Evolutionary conservation across 208 protist species (phyloP).

Genomic region (Trypanosoma cruzi): DNA sequence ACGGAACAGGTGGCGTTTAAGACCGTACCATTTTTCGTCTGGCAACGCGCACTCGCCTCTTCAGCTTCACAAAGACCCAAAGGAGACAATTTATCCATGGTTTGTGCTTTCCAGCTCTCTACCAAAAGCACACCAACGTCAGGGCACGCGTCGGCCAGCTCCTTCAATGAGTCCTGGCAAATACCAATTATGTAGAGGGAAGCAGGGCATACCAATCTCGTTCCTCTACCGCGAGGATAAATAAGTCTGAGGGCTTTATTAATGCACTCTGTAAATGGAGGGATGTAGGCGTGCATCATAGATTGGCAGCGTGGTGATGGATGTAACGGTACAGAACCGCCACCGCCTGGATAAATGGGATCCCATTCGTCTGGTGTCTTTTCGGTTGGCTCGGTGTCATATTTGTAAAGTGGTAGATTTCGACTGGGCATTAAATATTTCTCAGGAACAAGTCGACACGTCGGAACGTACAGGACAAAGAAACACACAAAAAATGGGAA

Average conservation of each 20-base stretch:
- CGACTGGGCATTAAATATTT: neutral
- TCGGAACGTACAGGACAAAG: neutral
- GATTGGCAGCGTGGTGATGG: constrained; percentile 9
- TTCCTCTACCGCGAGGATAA: constrained; percentile 12
- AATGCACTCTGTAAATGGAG: constrained; percentile 19
- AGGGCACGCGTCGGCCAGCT: constrained; percentile 2
- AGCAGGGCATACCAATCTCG: constrained; percentile 6
- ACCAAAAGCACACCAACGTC: constrained; percentile 15
- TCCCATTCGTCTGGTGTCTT: constrained; percentile 8
- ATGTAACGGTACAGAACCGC: constrained; percentile 5
- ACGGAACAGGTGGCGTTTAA: constrained; percentile 2
- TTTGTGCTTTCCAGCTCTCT: constrained; percentile 13
- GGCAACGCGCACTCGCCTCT: constrained; percentile 10
- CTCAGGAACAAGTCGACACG: constrained; percentile 5
- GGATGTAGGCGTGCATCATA: constrained; percentile 12
- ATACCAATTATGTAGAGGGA: neutral
- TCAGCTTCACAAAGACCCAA: constrained; percentile 12
- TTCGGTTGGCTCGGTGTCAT: constrained; percentile 18
- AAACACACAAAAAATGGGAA: constrained; percentile 13
- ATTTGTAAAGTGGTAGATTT: neutral
- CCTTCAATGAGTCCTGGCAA: neutral
- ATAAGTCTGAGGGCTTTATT: neutral
- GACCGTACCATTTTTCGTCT: neutral
- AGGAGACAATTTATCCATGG: constrained; percentile 6
- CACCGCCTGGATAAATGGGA: constrained; percentile 17